Conservation (phyloP, 2,329 filamentous ascomycete genomes). For the Pseudogymnoascus verrucosus region DNA sequence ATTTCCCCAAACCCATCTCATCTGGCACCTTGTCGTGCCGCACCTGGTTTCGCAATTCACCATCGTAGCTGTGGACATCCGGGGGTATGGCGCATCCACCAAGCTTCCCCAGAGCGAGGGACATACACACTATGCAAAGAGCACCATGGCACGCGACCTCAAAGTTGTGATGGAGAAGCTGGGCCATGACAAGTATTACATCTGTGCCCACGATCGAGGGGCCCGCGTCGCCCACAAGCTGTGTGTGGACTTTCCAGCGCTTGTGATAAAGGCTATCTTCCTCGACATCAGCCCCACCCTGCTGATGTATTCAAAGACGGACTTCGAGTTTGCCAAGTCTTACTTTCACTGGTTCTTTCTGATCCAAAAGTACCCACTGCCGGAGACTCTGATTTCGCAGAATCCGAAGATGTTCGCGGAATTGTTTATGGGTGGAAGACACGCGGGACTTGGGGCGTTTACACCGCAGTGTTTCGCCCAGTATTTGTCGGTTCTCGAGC, state of each 20-base stretch:
- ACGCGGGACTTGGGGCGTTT: slow-evolving; percentile 31
- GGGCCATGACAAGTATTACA: slow-evolving; percentile 34
- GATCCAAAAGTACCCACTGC: slow-evolving; percentile 43
- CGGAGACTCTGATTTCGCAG: slow-evolving; percentile 37
- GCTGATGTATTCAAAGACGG: slow-evolving; percentile 41
- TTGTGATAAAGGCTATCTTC: slow-evolving; percentile 32
- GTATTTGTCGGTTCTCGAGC: slow-evolving; percentile 24
- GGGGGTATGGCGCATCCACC: slow-evolving; percentile 44
- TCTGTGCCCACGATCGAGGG: slow-evolving; percentile 51
- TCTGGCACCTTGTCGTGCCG: slow-evolving; percentile 42
- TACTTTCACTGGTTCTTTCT: slow-evolving; percentile 56
- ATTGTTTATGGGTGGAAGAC: slow-evolving; percentile 26
- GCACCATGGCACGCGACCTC: slow-evolving; percentile 41
- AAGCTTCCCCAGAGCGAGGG: slow-evolving; percentile 29
- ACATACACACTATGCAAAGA: slow-evolving; percentile 35
- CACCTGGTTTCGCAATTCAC: slow-evolving; percentile 34
- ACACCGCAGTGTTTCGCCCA: slow-evolving; percentile 32
- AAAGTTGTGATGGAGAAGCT: slow-evolving; percentile 38
- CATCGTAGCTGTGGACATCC: slow-evolving; percentile 40
- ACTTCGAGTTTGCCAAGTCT: slow-evolving; percentile 36
- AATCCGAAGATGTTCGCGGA: slow-evolving; percentile 34
- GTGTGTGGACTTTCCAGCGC: slow-evolving; percentile 35
- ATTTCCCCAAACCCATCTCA: slow-evolving; percentile 44
- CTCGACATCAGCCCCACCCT: slow-evolving; percentile 49
- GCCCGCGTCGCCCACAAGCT: slow-evolving; percentile 48